These are phyloP conservation scores for Globisporangium paddicum DNA, from an alignment of 352 stramenopile species.

Conservation along the genomic window DNA sequence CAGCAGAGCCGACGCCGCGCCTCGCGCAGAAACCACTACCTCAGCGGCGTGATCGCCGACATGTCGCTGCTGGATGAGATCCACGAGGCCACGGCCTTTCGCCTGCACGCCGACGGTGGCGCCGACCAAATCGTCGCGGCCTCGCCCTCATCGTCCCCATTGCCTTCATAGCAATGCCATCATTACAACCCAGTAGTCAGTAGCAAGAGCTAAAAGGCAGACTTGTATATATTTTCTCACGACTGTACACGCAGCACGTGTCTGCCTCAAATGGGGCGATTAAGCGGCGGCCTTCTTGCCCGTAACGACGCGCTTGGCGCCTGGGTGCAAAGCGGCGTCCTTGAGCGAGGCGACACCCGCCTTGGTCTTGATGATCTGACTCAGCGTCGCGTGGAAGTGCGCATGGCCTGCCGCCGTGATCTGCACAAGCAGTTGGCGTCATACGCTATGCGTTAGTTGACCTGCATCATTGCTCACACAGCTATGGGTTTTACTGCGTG, in stretches of 20 bases:
- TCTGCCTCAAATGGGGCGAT: background rate
- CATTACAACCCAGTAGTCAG: background rate
- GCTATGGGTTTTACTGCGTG: background rate
- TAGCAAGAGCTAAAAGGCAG: background rate
- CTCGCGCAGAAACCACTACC: slow-evolving; percentile 73
- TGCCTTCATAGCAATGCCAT: slow-evolving; percentile 9
- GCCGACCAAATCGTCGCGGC: slow-evolving; percentile 49
- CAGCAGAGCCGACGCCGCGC: slow-evolving; percentile 57
- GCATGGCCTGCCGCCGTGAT: slow-evolving; percentile 52
- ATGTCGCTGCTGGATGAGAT: slow-evolving; percentile 63
- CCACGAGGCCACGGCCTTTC: slow-evolving; percentile 39
- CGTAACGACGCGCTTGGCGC: slow-evolving; percentile 32
- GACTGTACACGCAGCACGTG: background rate
- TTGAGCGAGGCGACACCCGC: slow-evolving; percentile 35
- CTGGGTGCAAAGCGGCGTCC: slow-evolving; percentile 6
- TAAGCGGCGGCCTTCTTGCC: slow-evolving; percentile 66
- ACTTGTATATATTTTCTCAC: background rate
- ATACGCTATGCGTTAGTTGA: too few species aligned
- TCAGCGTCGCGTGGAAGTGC: slow-evolving; percentile 63
- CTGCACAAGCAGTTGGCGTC: slow-evolving; percentile 18
- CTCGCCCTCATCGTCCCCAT: slow-evolving; percentile 32
- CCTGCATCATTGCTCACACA: too few species aligned
- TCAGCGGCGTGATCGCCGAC: slow-evolving; percentile 67
- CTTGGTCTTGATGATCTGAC: slow-evolving; percentile 69
- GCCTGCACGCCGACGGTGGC: slow-evolving; percentile 14